Percentiles rank a stretch among this genome's conserved stretches.
Conservation (phyloP, 1,284 basidiomycete genomes). For the Testicularia cyperi region DNA sequence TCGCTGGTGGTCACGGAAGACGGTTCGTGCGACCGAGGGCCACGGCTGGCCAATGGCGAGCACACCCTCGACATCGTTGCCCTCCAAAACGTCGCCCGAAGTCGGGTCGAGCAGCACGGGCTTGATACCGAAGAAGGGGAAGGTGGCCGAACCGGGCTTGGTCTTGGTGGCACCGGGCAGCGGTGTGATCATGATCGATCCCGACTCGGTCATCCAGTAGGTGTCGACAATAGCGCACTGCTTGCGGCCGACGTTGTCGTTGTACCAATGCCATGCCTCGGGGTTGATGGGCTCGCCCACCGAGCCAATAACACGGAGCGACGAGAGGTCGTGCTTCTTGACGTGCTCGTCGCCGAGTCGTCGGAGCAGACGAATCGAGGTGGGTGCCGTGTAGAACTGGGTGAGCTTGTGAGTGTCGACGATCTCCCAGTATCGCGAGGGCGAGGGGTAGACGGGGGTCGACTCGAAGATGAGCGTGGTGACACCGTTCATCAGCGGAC, state of each 20-base stretch:
- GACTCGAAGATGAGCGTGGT: conserved; percentile 94
- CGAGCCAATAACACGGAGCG: conserved; percentile 81
- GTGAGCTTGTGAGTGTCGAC: conserved; percentile 92
- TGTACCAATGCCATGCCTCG: conserved; percentile 99
- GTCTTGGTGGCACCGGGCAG: conserved; percentile 93
- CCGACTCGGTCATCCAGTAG: conserved; percentile 85
- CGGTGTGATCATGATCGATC: conserved; percentile 90
- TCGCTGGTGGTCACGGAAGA: conserved; percentile 86
- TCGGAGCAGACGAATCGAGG: conserved; percentile 79
- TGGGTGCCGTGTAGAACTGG: conserved; percentile 61
- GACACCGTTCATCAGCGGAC: conserved; percentile 86
- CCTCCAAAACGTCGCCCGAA: conserved; percentile 74
- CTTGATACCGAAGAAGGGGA: conserved; percentile 96
- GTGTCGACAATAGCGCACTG: conserved; percentile 90
- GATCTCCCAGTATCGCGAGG: conserved; percentile 93
- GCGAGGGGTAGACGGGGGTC: conserved; percentile 93
- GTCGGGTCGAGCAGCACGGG: conserved; percentile 82
- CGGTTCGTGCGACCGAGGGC: conserved; percentile 94
- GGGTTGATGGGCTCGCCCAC: conserved; percentile 99
- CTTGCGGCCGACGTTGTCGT: conserved; percentile 83
- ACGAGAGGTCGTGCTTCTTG: conserved; percentile 77
- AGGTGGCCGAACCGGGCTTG: conserved; percentile 93
- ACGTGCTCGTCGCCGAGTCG: conserved; percentile 85
- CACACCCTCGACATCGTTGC: conserved; percentile 86
- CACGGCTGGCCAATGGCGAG: conserved; percentile 83